These are phyloP conservation scores for Begonia peltatifolia DNA, from an alignment of 306 rosid species.

Conservation along the genomic window DNA sequence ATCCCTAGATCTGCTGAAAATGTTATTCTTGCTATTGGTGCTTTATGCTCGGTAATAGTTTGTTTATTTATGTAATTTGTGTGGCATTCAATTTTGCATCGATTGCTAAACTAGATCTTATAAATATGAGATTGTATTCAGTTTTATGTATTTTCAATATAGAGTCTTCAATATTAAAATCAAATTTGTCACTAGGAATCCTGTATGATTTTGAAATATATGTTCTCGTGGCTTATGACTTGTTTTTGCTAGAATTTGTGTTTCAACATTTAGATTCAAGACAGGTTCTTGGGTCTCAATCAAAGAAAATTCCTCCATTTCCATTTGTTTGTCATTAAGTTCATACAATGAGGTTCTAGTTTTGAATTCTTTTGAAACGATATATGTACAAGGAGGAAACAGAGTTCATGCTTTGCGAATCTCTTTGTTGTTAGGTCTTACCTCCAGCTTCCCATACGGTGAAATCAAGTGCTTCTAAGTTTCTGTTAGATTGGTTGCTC, in stretches of 20 bases:
- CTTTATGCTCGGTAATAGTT: constrained; percentile 69
- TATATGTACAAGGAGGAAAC: neutral
- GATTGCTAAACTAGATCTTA: no score
- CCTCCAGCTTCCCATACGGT: constrained; percentile 78
- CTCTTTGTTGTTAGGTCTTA: constrained; percentile 43
- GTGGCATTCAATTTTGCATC: no score
- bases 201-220: neutral
- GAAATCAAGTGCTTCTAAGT: constrained; percentile 84
- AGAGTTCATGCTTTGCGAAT: constrained; percentile 7
- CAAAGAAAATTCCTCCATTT: neutral
- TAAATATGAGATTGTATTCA: no score
- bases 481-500: constrained; percentile 79
- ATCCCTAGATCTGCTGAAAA: constrained; percentile 91
- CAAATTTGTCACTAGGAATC: neutral
- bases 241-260: neutral
- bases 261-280: neutral
- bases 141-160: no score
- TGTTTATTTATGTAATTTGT: neutral
- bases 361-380: neutral
- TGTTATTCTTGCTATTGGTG: constrained; percentile 87
- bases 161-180: no score
- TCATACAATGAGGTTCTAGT: neutral
- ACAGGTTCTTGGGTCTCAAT: neutral
- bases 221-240: no score
- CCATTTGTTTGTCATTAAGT: neutral